phyloP scores from a whole-genome alignment of 305 asterid species.

The Fraxinus xanthoxyloides region DNA sequence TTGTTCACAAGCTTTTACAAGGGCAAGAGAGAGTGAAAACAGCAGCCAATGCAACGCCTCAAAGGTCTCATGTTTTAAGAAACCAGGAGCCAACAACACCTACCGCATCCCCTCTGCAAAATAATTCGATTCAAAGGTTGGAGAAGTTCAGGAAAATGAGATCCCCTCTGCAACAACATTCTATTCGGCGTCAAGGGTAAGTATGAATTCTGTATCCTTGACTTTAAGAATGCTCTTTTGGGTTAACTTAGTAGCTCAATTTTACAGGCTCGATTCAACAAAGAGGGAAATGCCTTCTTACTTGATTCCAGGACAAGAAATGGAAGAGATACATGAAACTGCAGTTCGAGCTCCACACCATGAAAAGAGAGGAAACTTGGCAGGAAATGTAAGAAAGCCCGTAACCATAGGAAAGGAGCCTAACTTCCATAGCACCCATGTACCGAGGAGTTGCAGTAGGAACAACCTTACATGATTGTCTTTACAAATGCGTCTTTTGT shows the following conservation, averaged over 20 bases:
- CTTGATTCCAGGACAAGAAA: slow-evolving; percentile 18
- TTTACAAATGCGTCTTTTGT: neutral
- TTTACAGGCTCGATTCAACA: slow-evolving; percentile 33
- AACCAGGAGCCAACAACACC: slow-evolving; percentile 18
- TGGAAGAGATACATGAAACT: slow-evolving; percentile 11
- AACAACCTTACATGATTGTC: slow-evolving; percentile 8
- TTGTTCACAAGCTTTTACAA: slow-evolving; percentile 27
- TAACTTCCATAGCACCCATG: slow-evolving; percentile 30
- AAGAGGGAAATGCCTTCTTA: slow-evolving; percentile 11
- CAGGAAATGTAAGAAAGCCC: slow-evolving; percentile 19
- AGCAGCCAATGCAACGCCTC: slow-evolving; percentile 30
- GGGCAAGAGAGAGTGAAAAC: slow-evolving; percentile 33
- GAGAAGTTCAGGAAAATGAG: slow-evolving; percentile 49
- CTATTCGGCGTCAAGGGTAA: slow-evolving; percentile 52
- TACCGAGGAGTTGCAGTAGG: slow-evolving; percentile 29
- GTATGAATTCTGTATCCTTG: slow-evolving; percentile 4
- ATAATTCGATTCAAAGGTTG: slow-evolving; percentile 38
- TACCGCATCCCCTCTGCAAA: slow-evolving; percentile 22
- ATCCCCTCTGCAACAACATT: slow-evolving; percentile 36
- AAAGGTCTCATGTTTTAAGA: slow-evolving; percentile 19
- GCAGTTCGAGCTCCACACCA: slow-evolving; percentile 13
- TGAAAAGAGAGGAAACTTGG: slow-evolving; percentile 1
- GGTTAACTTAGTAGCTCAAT: slow-evolving; percentile 8
- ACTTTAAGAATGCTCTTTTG: neutral
- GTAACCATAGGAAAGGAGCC: slow-evolving; percentile 38